Evolutionary conservation across 2,329 filamentous ascomycete species (phyloP), one percentile per base, ranked within the genome.

Genomic region (Fusarium sp.): DNA sequence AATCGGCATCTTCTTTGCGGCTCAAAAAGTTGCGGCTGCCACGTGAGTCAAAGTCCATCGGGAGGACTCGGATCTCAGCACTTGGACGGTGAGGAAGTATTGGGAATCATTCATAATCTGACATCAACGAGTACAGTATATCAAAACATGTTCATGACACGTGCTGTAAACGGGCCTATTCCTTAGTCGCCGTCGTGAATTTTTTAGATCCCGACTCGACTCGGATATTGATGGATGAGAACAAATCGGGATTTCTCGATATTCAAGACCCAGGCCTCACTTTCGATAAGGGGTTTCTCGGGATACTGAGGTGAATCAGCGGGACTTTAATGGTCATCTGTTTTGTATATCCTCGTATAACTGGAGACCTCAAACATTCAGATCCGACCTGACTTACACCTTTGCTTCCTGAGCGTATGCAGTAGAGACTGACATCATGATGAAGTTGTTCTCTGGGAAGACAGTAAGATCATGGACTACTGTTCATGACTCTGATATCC

Each of bases 11-110:
- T 31, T 57, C 46, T 23, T 34, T 51, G 51, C 54, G 39, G 44
- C 62, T 68, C 52, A 55, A 70, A 62, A 67, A 67, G 59, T 64
- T 58, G 52, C 44, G 14, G 41, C 41, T 42, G 26, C 67, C 70
- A 74, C 65, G 70, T 74, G 70, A 74, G 61, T 61, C 37, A 41
- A 28, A 41, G 54, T 50, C 48, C 25, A 57, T 74, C 72, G 70
- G 72, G 51, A 74, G 62, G 62, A 74, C 34, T 72, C 72, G 72
- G 72, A 57, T 51, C 46, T 49, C 53, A 28, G 25, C 43, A 49
- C 30, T 45, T 26, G 11, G 14, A 50, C 23, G 28, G 21, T 39
- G 19, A 26, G 26, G 48, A 19, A 55, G 39, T 51, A 21, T 48
- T 39, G 60, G 44, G 49, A 67, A 62, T 62, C 44, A 51, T 31